Conservation (phyloP, 2,329 filamentous ascomycete species). For the Neospermospora avenae region DNA sequence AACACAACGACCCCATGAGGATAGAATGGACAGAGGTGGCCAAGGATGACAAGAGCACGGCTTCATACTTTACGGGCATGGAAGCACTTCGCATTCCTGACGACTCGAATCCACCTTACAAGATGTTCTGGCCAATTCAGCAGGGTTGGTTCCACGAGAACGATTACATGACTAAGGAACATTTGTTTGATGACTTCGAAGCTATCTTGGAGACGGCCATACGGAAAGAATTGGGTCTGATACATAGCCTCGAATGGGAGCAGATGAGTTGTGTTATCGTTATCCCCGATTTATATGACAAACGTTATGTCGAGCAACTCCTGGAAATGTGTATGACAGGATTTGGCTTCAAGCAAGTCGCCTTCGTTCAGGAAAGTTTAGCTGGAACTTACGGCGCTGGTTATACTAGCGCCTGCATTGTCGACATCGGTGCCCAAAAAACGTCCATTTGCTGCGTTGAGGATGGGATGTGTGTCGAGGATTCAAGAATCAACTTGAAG, state of each 20-base stretch:
- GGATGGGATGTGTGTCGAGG: conserved; percentile 90
- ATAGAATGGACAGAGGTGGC: conserved; percentile 92
- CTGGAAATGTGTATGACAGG: conserved; percentile 83
- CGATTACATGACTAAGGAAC: conserved; percentile 76
- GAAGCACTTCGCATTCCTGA: conserved; percentile 86
- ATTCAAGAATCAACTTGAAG: conserved; percentile 93
- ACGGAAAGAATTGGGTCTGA: conserved; percentile 76
- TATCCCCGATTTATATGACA: conserved; percentile 95
- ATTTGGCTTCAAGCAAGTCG: conserved; percentile 84
- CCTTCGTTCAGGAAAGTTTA: conserved; percentile 94
- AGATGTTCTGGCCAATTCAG: conserved; percentile 87
- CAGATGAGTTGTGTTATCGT: conserved; percentile 97
- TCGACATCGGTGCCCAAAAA: conserved; percentile 96
- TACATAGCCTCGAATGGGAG: conserved; percentile 73
- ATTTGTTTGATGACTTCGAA: conserved; percentile 83
- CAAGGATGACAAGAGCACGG: conserved; percentile 58
- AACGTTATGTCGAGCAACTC: conserved; percentile 80
- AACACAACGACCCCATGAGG: conserved; percentile 91
- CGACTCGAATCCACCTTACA: conserved; percentile 83
- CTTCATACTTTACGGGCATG: conserved; percentile 66
- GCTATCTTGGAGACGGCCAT: conserved; percentile 84
- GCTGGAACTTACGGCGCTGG: conserved; percentile 93
- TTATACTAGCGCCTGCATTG: conserved; percentile 89
- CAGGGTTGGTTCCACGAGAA: conserved; percentile 86
- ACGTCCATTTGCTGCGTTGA: conserved; percentile 96